Evolutionary conservation across 768 basidiomycete genomes (phyloP), one percentile per base, ranked within the genome.

Genomic region (Leccinum olivaceopallidum): DNA sequence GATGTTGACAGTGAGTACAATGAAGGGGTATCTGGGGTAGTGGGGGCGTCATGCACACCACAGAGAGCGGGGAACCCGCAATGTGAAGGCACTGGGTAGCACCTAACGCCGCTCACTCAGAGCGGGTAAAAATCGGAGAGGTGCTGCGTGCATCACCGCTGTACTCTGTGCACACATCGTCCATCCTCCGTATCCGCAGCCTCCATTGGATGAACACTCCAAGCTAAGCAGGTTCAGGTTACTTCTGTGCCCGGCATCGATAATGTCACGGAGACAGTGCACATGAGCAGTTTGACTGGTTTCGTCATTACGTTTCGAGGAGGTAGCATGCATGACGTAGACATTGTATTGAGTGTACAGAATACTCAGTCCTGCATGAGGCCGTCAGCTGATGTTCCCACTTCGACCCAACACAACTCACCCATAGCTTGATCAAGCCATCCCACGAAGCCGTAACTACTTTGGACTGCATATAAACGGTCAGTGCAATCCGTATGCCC

Each of bases 381-480:
- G 28, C 6, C 8, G 39, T 68, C 55, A 61, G 60, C 44, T 50
- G 58, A 49, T 32, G 39, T 4, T 18, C 12, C 37, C 10, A 28
- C 13, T 12, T 8, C 26, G 3, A 55, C 44, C 4, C 14, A 8
- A 26, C 16, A 52, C n/a, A 8, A 81, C 89, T 65, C 73, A 92
- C 94, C 95, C 95, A 99, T 73, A 99, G 81, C 78, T 98, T 98
- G 76, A 98, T 98, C 65, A 95, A 78, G 12, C 95, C 95, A 72
- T 99, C 97, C 96, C 96, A 98, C 51, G 92, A 94, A 9, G 92
- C 95, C 4, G 97, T 99, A 56, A 99, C 85, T 7, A 99, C 87
- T 79, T 98, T 98, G 24, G 93, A 95, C 96, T 98, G 63, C 16
- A 68, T 37, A 63, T 53, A 56, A 60, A 30, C 30, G 61, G 60